Evolutionary conservation across 768 basidiomycete species (phyloP).

Genomic region (Auricularia sp.): DNA sequence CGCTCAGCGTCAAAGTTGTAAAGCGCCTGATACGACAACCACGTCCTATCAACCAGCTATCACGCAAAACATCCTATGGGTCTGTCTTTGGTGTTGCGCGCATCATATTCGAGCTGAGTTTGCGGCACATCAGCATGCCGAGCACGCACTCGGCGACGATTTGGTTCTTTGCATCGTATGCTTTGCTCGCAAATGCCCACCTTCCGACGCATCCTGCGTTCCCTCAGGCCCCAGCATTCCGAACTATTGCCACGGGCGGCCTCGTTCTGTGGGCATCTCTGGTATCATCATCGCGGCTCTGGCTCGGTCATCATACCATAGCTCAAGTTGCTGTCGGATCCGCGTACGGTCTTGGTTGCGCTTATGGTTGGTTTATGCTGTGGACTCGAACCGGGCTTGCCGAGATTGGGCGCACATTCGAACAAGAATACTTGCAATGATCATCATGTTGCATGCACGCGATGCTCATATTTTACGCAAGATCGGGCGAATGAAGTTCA

Average conservation of each 20-base stretch:
- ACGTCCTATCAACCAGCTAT: constrained; percentile 34
- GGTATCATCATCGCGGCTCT: constrained; percentile 55
- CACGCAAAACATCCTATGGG: constrained; percentile 56
- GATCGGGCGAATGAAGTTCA: too few relatives aligned
- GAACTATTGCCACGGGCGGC: constrained; percentile 36
- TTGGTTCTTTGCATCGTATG: constrained; percentile 52
- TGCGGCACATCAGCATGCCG: constrained; percentile 50
- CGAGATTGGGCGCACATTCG: background rate
- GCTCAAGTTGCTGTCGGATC: constrained; percentile 54
- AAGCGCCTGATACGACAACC: constrained; percentile 56
- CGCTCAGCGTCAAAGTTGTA: constrained; percentile 35
- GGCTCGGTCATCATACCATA: constrained; percentile 71
- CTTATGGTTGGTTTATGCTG: constrained; percentile 43
- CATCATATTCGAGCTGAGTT: background rate
- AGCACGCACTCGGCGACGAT: constrained; percentile 71
- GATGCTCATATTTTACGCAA: too few relatives aligned
- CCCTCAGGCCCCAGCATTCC: constrained; percentile 26
- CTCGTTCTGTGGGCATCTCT: constrained; percentile 43
- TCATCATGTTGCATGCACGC: background rate
- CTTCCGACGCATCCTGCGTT: constrained; percentile 52
- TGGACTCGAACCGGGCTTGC: constrained; percentile 30
- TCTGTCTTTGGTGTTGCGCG: constrained; percentile 22
- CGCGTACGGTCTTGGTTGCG: constrained; percentile 43
- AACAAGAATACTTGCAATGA: background rate
- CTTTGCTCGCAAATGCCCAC: constrained; percentile 42